Evolutionary conservation across 345 rosid genomes (phyloP), one percentile per base, ranked within the genome.

Genomic region (Hypericum perforatum): DNA sequence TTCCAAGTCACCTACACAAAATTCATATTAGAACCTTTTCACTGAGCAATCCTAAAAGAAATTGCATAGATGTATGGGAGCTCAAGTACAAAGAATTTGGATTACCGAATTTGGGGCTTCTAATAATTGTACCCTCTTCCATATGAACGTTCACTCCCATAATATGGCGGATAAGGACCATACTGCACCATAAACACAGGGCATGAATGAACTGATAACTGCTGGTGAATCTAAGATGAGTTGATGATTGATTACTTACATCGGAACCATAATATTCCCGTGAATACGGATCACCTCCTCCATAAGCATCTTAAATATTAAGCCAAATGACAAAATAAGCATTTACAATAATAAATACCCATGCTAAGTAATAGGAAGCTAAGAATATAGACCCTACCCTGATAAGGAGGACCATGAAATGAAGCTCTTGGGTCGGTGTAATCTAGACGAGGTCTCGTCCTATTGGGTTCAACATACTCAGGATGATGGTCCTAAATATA

Each of bases 61-160:
- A 42, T 50, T 5, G 56, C 37, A 9, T 60, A 48, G 29, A 41
- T 13, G 45, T n/a, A 9, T 6, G 10, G 39, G 6, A 39, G 54
- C 8, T 15, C 12, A 41, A 52, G 14, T 39, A 11, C 61, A 44
- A 45, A 45, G 49, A 54, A 45, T 39, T 56, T 48, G 45, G 32
- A 58, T 70, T 70, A 70, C 80, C 74, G 63, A 41, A 47, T 47
- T 42, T 44, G 45, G 54, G 5, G 57, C 22, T 55, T 37, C 74
- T 68, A 63, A 57, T 73, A 61, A 64, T 69, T 71, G 70, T 74
- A 71, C 56, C 73, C 69, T 46, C 79, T 74, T 56, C 84, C 72
- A 62, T 71, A 65, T 10, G 77, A 45, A 53, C 13, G 76, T 57
- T 76, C 77, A 39, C 59, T 54, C 45, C 74, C 51, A 36, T 73